Percentiles rank a stretch among this genome's conserved stretches.
Evolutionary conservation across 192 early-diverging fungal genomes (phyloP).

Genomic region (Linnemannia elongata): DNA sequence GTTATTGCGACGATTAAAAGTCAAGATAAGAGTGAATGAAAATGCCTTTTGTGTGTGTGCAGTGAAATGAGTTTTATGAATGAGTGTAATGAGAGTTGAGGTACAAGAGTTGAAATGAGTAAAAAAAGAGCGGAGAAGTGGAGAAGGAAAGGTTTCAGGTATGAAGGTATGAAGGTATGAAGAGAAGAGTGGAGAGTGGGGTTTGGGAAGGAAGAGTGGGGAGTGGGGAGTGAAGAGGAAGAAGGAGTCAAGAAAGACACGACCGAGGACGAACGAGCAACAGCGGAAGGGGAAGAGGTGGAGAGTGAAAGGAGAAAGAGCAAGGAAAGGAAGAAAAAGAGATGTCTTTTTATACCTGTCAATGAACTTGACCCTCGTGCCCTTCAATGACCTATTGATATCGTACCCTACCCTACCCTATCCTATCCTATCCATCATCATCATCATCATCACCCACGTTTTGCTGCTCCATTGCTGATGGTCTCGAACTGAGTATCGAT

Average conservation of each 20-base stretch:
- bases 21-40: too few species aligned
- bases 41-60: neutral
- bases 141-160: neutral
- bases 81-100: neutral
- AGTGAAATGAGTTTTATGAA: neutral
- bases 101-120: neutral
- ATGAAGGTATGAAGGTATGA: neutral
- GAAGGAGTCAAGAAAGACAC: conserved; percentile 6
- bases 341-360: neutral
- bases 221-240: neutral
- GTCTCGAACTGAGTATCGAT: too few species aligned
- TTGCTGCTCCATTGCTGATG: too few species aligned
- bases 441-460: too few species aligned
- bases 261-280: neutral
- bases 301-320: neutral
- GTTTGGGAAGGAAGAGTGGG: neutral
- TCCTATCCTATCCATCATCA: too few species aligned
- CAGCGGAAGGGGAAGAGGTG: neutral
- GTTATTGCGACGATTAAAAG: too few species aligned
- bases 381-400: neutral
- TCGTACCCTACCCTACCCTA: too few species aligned
- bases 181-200: conserved; percentile 6
- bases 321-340: neutral
- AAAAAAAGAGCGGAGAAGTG: neutral
- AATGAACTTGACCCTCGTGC: neutral